phyloP scores from a whole-genome alignment of 164 flowering plant genomes.

The Piper longum region DNA sequence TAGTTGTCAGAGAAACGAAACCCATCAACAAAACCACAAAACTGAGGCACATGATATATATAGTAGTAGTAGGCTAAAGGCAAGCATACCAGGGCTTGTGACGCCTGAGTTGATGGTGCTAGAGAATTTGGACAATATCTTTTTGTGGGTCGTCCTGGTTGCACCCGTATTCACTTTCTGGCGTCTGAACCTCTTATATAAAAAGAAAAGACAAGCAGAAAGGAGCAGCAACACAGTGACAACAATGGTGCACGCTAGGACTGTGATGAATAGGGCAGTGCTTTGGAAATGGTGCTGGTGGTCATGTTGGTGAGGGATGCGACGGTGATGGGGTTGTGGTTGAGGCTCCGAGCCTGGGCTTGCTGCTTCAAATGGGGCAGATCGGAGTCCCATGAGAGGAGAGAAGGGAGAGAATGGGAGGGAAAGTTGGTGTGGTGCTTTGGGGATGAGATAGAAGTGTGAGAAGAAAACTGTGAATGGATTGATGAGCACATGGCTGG shows the following conservation, averaged over 20 bases:
- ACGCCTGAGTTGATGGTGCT: constrained; percentile 6
- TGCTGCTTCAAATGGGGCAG: constrained; percentile 9
- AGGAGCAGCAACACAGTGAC: constrained; percentile 23
- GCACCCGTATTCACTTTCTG: constrained; percentile 4
- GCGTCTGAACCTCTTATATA: constrained; percentile 32
- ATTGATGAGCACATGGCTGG: constrained; percentile 5
- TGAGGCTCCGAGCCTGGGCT: constrained; percentile 7
- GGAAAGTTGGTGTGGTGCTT: not conserved
- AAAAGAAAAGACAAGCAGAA: constrained; percentile 18
- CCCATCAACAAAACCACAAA: not conserved
- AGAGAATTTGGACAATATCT: constrained; percentile 2
- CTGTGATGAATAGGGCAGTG: constrained; percentile 27
- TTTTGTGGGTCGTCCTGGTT: not conserved
- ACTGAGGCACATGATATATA: not conserved
- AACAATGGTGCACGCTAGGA: constrained; percentile 24
- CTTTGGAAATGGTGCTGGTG: constrained; percentile 21
- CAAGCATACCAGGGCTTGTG: constrained; percentile 53
- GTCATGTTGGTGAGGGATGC: constrained; percentile 4
- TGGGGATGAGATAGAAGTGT: constrained; percentile 1
- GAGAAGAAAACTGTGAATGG: not conserved
- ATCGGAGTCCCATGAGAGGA: constrained; percentile 22
- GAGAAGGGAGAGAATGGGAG: not conserved
- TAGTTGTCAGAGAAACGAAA: constrained; percentile 1
- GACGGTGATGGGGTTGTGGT: constrained; percentile 11
- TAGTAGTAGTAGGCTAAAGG: not conserved